Conservation (phyloP, 768 basidiomycete species). For the Russula brevipes region DNA sequence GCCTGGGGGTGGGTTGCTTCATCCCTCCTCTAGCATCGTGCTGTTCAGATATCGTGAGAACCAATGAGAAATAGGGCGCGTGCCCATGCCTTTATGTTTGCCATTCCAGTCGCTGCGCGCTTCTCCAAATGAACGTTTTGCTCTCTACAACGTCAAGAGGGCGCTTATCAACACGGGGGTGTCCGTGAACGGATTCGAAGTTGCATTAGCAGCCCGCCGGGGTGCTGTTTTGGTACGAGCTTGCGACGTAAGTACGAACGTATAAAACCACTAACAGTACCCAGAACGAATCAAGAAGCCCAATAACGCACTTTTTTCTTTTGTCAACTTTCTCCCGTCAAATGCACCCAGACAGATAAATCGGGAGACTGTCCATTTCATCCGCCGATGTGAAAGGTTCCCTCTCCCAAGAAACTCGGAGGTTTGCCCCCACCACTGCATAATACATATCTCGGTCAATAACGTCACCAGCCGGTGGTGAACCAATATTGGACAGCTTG, state of each 20-base stretch:
- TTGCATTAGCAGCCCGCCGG: constrained; percentile 54
- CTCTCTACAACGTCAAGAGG: constrained; percentile 41
- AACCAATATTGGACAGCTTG: constrained; percentile 41
- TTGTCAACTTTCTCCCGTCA: constrained; percentile 53
- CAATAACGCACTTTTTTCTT: constrained; percentile 85
- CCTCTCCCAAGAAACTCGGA: constrained; percentile 88
- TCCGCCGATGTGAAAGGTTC: constrained; percentile 88
- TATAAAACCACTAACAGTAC: constrained; percentile 86
- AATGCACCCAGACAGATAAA: constrained; percentile 89
- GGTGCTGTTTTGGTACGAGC: constrained; percentile 35
- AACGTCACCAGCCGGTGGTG: constrained; percentile 59
- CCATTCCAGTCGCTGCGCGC: constrained; percentile 57
- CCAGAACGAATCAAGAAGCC: constrained; percentile 29
- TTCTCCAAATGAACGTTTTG: constrained; percentile 68
- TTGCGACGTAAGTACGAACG: constrained; percentile 75
- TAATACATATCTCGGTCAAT: constrained; percentile 84
- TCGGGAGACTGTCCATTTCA: constrained; percentile 57
- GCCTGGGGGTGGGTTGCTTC: constrained; percentile 58
- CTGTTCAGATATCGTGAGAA: background rate
- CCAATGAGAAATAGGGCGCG: constrained; percentile 22
- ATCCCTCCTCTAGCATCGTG: constrained; percentile 32
- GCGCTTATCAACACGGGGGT: constrained; percentile 47
- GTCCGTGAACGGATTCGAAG: constrained; percentile 65
- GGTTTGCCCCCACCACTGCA: constrained; percentile 58
- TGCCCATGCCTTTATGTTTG: constrained; percentile 51